Evolutionary conservation across 2,329 filamentous ascomycete genomes (phyloP).

Genomic region (Xylaria sp.): DNA sequence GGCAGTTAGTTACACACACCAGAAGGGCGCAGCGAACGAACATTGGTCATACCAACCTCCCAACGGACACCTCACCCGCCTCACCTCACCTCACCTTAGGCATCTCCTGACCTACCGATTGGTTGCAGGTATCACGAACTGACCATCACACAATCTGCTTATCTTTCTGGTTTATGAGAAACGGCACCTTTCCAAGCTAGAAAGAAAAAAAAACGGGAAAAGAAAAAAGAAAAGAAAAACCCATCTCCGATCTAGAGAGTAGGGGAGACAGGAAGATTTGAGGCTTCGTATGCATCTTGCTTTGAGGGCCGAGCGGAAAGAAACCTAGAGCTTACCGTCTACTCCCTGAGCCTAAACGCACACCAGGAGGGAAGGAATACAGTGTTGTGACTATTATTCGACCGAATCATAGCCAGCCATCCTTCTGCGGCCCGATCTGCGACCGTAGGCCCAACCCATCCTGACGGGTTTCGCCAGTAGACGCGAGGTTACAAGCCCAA

Average conservation of each 20-base stretch:
- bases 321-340: background rate
- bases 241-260: too few relatives aligned
- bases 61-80: too few relatives aligned
- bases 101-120: background rate
- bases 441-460: conserved; percentile 34
- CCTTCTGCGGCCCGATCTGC: conserved; percentile 41
- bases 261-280: too few relatives aligned
- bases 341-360: background rate
- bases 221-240: background rate
- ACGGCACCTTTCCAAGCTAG: too few relatives aligned
- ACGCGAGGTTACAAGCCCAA: conserved; percentile 29
- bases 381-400: conserved; percentile 6
- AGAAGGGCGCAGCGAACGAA: background rate
- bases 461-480: conserved; percentile 38
- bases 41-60: background rate
- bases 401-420: conserved; percentile 36
- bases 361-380: background rate
- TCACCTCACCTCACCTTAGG: too few relatives aligned
- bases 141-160: too few relatives aligned
- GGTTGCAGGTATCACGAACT: background rate
- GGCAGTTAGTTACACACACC: background rate
- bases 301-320: background rate
- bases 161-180: too few relatives aligned
- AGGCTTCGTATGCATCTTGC: background rate
- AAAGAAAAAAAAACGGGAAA: background rate